These are phyloP conservation scores for Colletotrichum echinochloae DNA, from an alignment of 2,329 filamentous ascomycete species.

Conservation along the genomic window DNA sequence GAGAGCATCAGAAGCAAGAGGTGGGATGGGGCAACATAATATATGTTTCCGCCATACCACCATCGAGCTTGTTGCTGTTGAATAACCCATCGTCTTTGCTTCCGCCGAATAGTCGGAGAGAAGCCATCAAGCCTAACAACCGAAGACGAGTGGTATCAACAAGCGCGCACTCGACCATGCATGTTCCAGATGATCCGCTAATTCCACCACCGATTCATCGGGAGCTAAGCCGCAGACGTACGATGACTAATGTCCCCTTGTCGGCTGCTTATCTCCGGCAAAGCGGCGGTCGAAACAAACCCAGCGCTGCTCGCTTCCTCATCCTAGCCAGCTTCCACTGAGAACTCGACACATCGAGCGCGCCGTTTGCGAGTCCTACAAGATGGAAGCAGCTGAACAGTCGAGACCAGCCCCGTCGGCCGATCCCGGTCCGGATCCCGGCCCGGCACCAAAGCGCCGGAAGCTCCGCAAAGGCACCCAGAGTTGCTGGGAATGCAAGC, in stretches of 20 bases:
- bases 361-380: too few relatives aligned
- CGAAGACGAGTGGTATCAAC: too few relatives aligned
- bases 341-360: too few relatives aligned
- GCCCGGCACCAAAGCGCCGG: constrained; percentile 21
- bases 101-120: neutral
- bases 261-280: constrained; percentile 19
- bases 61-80: neutral
- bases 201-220: constrained; percentile 19
- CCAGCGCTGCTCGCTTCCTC: neutral
- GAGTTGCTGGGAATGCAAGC: constrained; percentile 40
- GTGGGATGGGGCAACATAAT: neutral
- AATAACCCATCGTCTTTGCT: neutral
- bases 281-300: constrained; percentile 27
- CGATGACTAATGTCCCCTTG: constrained; percentile 26
- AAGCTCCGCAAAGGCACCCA: constrained; percentile 37
- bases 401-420: neutral
- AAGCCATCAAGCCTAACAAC: neutral
- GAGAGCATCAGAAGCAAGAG: accelerated
- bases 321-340: neutral
- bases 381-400: neutral
- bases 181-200: neutral
- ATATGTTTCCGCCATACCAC: neutral
- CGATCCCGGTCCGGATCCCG: neutral
- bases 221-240: neutral
- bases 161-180: neutral